Percentiles rank a stretch among this genome's conserved stretches.
These are phyloP conservation scores for Viola odorata DNA, from an alignment of 345 rosid genomes.

Conservation along the genomic window DNA sequence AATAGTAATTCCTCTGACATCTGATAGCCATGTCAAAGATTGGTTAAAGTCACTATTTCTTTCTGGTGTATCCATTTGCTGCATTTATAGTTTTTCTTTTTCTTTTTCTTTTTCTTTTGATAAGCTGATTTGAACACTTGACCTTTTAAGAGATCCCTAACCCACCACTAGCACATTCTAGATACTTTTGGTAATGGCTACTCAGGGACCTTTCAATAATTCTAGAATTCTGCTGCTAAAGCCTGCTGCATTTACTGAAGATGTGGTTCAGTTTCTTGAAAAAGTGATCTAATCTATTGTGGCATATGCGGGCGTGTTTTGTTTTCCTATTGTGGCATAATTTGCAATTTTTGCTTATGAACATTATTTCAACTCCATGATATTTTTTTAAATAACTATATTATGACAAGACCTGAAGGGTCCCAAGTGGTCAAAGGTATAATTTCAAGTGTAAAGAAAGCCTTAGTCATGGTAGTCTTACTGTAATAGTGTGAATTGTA, in stretches of 20 bases:
- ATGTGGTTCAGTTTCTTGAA: not conserved
- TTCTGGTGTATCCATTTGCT: not conserved
- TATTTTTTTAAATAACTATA: not conserved
- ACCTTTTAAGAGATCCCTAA: no score
- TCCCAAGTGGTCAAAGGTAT: no score
- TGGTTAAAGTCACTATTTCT: not conserved
- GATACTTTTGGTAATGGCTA: not conserved
- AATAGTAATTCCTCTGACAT: not conserved
- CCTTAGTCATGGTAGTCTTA: not conserved
- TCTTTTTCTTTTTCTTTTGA: not conserved
- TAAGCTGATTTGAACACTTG: no score
- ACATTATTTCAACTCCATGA: not conserved
- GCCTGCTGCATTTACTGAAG: not conserved
- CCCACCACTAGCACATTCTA: not conserved
- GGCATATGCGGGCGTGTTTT: not conserved
- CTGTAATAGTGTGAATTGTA: no score
- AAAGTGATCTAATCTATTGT: not conserved
- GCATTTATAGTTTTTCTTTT: not conserved
- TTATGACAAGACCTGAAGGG: no score
- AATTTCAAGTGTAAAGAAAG: not conserved
- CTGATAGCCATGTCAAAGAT: not conserved
- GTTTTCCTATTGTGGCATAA: not conserved
- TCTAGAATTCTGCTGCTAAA: not conserved
- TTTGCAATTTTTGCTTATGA: not conserved
- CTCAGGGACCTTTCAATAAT: not conserved